These are phyloP conservation scores for Capsicum rhomboideum DNA, from an alignment of 257 asterid species.

Conservation along the genomic window DNA sequence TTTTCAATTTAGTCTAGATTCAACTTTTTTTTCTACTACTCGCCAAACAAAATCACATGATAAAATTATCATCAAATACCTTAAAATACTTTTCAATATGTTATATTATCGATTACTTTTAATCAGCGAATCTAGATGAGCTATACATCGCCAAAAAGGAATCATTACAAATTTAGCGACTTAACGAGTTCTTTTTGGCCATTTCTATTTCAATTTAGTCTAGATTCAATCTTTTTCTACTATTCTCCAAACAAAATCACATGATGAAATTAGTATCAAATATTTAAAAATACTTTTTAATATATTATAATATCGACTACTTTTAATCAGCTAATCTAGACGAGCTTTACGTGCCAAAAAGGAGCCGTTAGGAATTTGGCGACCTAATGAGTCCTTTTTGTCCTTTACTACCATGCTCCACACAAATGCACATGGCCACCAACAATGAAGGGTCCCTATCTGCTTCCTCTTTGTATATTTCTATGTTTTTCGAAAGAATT, in stretches of 20 bases:
- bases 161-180: neutral
- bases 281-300: neutral
- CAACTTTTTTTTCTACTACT: no score
- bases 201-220: neutral
- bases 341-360: neutral
- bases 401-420: neutral
- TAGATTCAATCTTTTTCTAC: no score
- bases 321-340: no score
- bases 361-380: neutral
- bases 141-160: no score
- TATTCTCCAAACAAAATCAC: no score
- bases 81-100: neutral
- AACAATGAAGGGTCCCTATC: neutral
- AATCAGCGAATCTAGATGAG: no score
- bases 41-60: no score
- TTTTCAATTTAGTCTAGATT: no score
- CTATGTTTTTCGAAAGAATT: neutral
- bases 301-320: neutral
- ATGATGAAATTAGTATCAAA: no score
- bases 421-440: constrained; percentile 11
- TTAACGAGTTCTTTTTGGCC: neutral
- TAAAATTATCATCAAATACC: no score
- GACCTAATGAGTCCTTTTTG: neutral
- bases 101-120: neutral
- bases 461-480: neutral